Evolutionary conservation across 805 yeast genomes (phyloP), one percentile per base, ranked within the genome.

Genomic region (Candida golubevii): DNA sequence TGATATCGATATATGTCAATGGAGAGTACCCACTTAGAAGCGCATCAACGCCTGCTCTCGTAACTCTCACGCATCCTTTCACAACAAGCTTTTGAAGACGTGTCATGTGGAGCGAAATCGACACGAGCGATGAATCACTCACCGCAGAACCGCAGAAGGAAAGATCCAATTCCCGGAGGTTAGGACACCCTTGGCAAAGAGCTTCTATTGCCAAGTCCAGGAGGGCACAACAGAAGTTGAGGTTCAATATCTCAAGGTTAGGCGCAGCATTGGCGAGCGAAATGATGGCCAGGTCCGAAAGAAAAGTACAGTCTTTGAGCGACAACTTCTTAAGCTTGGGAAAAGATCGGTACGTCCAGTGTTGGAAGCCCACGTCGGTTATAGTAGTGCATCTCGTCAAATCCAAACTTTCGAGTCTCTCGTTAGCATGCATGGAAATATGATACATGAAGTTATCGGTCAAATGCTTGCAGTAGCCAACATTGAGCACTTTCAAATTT

Each of bases 111-210:
- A 78, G 59, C 2, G 86, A 78, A 8, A 85, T 71, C 0, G 83
- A 76, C 32, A 79, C 71, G 33, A 85, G 59, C 1, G 88, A 79
- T 13, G 81, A 73, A 54, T 85, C 91, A 55, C 88, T 80, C 6
- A 85, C 88, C 1, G 91, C 90, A 28, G 85, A 75, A 4, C 91
- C 91, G 62, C 91, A 85, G 56, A 83, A 85, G 8, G 87, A 79
- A 30, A 85, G 59, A 52, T 83, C 82, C 48, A 85, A 63, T 15
- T 63, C 60, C 35, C 68, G 60, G 46, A 85, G 60, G 7, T 69
- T 60, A 39, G 78, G 82, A 56, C 88, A 83, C n/a, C 86, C 85
- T 13, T 81, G 63, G 48, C 85, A 74, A 15, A 85, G 60, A 1
- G 82, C 79, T 50, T 85, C 88, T 26, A 85, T 67, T 2, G 90